Conservation (phyloP, 768 basidiomycete genomes). For the Trametes meyenii region DNA sequence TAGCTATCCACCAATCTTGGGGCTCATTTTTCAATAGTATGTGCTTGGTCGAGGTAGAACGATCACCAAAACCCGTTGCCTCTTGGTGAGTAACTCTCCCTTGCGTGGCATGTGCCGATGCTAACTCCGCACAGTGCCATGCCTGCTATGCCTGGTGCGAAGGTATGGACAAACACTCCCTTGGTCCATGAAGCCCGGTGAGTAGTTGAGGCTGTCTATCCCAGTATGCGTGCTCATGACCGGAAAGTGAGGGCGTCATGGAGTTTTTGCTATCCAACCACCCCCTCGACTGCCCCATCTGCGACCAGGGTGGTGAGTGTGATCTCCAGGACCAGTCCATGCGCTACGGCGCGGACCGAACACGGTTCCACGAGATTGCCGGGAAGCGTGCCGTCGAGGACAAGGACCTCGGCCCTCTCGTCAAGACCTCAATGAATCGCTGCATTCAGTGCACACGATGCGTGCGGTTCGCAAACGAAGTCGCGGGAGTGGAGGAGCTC, state of each 20-base stretch:
- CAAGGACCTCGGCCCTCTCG: conserved; percentile 96
- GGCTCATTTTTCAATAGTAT: conserved; percentile 56
- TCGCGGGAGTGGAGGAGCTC: conserved; percentile 96
- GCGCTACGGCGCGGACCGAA: conserved; percentile 97
- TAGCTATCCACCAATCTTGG: background rate
- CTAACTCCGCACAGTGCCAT: conserved; percentile 64
- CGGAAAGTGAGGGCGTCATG: conserved; percentile 91
- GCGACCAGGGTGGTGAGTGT: conserved; percentile 99
- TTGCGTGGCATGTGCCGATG: background rate
- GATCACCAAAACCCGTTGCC: conserved; percentile 92
- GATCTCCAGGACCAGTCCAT: conserved; percentile 99
- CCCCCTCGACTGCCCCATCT: conserved; percentile 97
- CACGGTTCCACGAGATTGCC: conserved; percentile 96
- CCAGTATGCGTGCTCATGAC: conserved; percentile 16
- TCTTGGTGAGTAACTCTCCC: conserved; percentile 68
- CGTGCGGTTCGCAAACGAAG: conserved; percentile 98
- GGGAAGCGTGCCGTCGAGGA: conserved; percentile 98
- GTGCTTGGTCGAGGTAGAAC: conserved; percentile 98
- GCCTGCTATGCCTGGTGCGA: conserved; percentile 94
- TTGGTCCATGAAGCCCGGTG: conserved; percentile 87
- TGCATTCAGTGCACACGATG: conserved; percentile 99
- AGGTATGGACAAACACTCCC: conserved; percentile 92
- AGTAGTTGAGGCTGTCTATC: background rate
- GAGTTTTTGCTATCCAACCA: conserved; percentile 98
- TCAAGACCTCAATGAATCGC: conserved; percentile 98